phyloP scores from a whole-genome alignment of 2,329 filamentous ascomycete species.

The Didymella glomerata region DNA sequence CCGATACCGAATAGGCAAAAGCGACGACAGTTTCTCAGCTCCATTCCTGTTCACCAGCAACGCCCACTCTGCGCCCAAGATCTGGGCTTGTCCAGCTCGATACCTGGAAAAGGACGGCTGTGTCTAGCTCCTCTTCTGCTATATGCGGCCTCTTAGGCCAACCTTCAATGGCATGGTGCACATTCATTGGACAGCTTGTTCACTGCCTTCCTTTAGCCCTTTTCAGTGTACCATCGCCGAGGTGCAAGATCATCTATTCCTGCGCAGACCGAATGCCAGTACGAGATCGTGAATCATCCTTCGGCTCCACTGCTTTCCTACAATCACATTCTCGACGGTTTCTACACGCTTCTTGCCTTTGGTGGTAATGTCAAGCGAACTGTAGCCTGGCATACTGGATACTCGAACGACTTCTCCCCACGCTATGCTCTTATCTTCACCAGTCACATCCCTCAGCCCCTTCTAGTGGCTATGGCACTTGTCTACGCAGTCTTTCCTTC shows the following conservation, averaged over 20 bases:
- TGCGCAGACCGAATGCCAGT: constrained; percentile 7
- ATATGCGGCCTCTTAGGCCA: constrained; percentile 8
- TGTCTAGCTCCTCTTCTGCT: neutral
- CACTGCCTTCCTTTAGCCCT: constrained; percentile 2
- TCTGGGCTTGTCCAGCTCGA: neutral
- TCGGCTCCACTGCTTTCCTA: neutral
- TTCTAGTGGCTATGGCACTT: constrained; percentile 3
- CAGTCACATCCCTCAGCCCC: constrained; percentile 18
- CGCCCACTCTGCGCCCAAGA: neutral
- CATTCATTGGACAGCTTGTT: constrained; percentile 1
- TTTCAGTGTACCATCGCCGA: neutral
- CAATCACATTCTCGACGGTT: neutral
- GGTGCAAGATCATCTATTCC: neutral
- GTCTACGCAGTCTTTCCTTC: neutral
- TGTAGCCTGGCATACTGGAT: constrained; percentile 9
- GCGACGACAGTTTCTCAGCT: neutral
- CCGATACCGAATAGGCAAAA: constrained; percentile 2
- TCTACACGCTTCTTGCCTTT: constrained; percentile 3
- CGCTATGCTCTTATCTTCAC: constrained; percentile 7
- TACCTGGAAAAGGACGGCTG: neutral
- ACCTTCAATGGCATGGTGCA: neutral
- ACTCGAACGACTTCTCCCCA: neutral
- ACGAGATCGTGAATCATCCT: neutral
- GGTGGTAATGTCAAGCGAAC: constrained; percentile 7
- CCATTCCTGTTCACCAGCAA: neutral